Evolutionary conservation across 2,329 filamentous ascomycete genomes (phyloP).

Genomic region (Microdochium trichocladiopsis): DNA sequence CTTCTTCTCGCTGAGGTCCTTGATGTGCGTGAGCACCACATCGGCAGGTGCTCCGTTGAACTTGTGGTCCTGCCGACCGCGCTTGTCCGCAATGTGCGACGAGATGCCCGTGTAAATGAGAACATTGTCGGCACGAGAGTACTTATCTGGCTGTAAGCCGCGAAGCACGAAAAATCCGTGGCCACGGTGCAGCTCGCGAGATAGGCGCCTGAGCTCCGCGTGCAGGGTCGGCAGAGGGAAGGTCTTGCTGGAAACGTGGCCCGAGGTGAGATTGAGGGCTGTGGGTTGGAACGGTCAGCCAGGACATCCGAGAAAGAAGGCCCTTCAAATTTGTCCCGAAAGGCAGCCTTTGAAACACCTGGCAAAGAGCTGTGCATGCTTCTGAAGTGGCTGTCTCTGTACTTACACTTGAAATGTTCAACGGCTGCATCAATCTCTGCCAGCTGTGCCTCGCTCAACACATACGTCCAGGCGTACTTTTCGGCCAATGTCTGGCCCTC

Average conservation of each 20-base stretch:
- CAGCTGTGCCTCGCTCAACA: constrained; percentile 36
- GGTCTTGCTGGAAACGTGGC: constrained; percentile 37
- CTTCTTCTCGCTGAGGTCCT: constrained; percentile 38
- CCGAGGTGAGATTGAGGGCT: constrained; percentile 27
- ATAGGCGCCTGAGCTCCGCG: constrained; percentile 39
- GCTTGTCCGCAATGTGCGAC: constrained; percentile 45
- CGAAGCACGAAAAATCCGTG: constrained; percentile 56
- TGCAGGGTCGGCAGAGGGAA: constrained; percentile 50
- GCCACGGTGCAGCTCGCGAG: constrained; percentile 46
- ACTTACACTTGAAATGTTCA: constrained; percentile 31
- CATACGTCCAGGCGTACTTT: constrained; percentile 46
- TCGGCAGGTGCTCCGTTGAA: constrained; percentile 38
- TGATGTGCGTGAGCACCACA: constrained; percentile 53
- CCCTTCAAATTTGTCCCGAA: too few relatives aligned
- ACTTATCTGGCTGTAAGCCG: constrained; percentile 44
- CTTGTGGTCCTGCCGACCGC: constrained; percentile 44
- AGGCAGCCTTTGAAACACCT: too few relatives aligned
- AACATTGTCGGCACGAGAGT: constrained; percentile 49
- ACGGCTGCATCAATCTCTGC: constrained; percentile 38
- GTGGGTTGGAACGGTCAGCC: background rate
- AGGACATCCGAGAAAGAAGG: too few relatives aligned
- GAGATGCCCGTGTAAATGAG: constrained; percentile 55
- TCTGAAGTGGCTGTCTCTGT: too few relatives aligned
- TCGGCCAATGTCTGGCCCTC: constrained; percentile 40
- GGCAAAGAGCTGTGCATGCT: too few relatives aligned